These are phyloP conservation scores for carrot (Daucus carota) DNA, from an alignment of 129 eudicot genomes.

Conservation along the genomic window DH1_v3.0 NC_030385.2:29166501-29167000, in stretches of 20 bases:
- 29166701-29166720: constrained; percentile 69
- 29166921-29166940: constrained; percentile 31
- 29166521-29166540: constrained; percentile 85
- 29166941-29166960: constrained; percentile 62
- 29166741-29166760: constrained; percentile 85
- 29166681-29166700: constrained; percentile 71
- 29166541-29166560: constrained; percentile 94
- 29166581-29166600: constrained; percentile 86
- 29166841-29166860: constrained; percentile 64
- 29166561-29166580: constrained; percentile 87
- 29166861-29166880: constrained; percentile 24
- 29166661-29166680: constrained; percentile 68
- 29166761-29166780: constrained; percentile 78
- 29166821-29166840: constrained; percentile 81
- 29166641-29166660: constrained; percentile 43
- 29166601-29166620: constrained; percentile 98
- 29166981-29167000: constrained; percentile 48
- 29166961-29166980: constrained; percentile 51
- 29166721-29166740: constrained; percentile 72
- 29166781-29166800: constrained; percentile 61
- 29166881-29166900: constrained; percentile 12
- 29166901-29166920: constrained; percentile 16
- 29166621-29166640: constrained; percentile 73
- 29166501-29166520: constrained; percentile 83
- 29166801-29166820: constrained; percentile 81